phyloP scores from a whole-genome alignment of 2,329 filamentous ascomycete species.

The Alternaria alternata region DNA sequence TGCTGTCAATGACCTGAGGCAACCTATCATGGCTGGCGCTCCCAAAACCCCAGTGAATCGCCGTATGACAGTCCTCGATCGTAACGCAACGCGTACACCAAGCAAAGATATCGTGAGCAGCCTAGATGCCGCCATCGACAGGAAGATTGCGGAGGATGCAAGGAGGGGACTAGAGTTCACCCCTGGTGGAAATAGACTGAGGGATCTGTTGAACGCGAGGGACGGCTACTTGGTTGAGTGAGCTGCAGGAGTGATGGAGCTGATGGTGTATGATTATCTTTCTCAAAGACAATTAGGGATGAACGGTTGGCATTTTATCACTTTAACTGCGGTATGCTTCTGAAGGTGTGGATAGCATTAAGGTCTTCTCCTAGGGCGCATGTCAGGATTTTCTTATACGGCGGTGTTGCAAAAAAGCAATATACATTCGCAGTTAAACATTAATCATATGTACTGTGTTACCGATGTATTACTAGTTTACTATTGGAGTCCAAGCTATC shows the following conservation, averaged over 20 bases:
- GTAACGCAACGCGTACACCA: conserved; percentile 29
- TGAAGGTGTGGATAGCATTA: neutral
- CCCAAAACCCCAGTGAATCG: neutral
- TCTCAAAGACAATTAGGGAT: too few species aligned
- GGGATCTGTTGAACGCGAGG: conserved; percentile 20
- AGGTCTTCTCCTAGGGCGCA: neutral
- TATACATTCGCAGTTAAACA: neutral
- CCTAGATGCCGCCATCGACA: conserved; percentile 38
- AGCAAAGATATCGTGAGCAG: conserved; percentile 31
- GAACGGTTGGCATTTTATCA: neutral
- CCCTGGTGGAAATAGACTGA: conserved; percentile 20
- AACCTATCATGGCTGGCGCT: neutral
- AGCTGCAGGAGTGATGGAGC: neutral
- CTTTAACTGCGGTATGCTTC: neutral
- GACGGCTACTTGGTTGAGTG: neutral
- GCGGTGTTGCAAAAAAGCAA: neutral
- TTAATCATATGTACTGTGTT: too few species aligned
- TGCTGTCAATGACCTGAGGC: neutral
- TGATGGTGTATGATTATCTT: neutral
- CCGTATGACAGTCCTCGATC: conserved; percentile 13
- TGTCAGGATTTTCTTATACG: neutral
- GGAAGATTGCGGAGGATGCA: conserved; percentile 33
- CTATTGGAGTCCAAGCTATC: too few species aligned
- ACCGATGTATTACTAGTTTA: too few species aligned
- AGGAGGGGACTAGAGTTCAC: conserved; percentile 21